These are phyloP conservation scores for Lactarius trivialis DNA, from an alignment of 768 basidiomycete genomes.

Conservation along the genomic window DNA sequence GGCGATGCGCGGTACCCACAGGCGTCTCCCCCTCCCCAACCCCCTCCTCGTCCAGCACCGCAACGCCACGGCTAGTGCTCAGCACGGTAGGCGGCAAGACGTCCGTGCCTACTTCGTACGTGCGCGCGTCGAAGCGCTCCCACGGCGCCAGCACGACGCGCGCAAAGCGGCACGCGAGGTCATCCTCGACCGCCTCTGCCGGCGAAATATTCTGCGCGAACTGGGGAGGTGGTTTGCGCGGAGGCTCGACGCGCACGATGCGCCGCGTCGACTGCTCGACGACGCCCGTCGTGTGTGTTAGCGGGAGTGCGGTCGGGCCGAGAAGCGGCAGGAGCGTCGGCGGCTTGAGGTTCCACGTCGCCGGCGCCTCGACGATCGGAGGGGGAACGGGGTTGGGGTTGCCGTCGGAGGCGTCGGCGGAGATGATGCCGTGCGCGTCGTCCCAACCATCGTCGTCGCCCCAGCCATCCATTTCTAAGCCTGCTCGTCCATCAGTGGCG, in stretches of 20 bases:
- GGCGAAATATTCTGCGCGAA: conserved; percentile 10
- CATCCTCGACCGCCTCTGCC: conserved; percentile 38
- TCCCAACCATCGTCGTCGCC: conserved; percentile 7
- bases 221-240: conserved; percentile 29
- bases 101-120: conserved; percentile 30
- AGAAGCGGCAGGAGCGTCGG: conserved; percentile 37
- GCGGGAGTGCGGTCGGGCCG: conserved; percentile 50
- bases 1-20: conserved; percentile 38
- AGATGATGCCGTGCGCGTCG: not conserved
- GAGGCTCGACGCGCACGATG: conserved; percentile 42
- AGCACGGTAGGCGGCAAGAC: conserved; percentile 34
- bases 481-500: not conserved
- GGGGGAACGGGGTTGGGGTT: not conserved
- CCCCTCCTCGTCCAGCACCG: conserved; percentile 25
- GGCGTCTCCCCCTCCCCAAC: not conserved
- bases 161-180: conserved; percentile 41
- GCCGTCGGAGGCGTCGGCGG: not conserved
- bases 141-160: conserved; percentile 52
- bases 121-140: conserved; percentile 34
- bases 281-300: conserved; percentile 58
- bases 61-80: conserved; percentile 34
- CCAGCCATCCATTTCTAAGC: not conserved
- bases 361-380: conserved; percentile 1
- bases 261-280: conserved; percentile 61
- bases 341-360: conserved; percentile 14